Evolutionary conservation across 2,329 filamentous ascomycete species (phyloP).

Genomic region (Chrysoporthe austroafricana): DNA sequence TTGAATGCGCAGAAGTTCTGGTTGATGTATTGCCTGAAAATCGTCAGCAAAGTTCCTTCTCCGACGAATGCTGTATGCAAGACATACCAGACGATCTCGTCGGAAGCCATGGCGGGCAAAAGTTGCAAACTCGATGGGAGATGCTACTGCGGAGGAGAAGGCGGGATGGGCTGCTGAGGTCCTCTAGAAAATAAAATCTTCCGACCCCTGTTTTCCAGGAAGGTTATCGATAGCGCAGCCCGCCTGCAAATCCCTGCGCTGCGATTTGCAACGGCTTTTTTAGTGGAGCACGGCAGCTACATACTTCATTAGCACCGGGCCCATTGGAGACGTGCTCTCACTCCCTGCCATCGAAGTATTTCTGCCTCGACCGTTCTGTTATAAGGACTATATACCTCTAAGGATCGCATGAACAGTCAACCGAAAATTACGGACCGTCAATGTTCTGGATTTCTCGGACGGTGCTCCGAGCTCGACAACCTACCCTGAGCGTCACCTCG

Average conservation of each 20-base stretch:
- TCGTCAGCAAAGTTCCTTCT: constrained; percentile 76
- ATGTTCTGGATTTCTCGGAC: constrained; percentile 28
- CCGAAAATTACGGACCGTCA: constrained; percentile 13
- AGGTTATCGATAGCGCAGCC: constrained; percentile 25
- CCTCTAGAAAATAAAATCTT: constrained; percentile 29
- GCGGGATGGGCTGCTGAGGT: constrained; percentile 21
- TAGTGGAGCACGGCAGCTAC: constrained; percentile 2
- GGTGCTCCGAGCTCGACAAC: constrained; percentile 22
- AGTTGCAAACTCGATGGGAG: neutral
- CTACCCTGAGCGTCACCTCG: neutral
- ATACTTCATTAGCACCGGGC: neutral
- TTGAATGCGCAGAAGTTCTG: constrained; percentile 90
- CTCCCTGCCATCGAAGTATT: neutral
- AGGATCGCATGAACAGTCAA: neutral
- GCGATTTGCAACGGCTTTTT: constrained; percentile 18
- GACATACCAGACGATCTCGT: constrained; percentile 91
- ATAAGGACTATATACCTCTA: neutral
- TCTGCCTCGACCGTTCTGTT: neutral
- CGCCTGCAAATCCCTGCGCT: constrained; percentile 24
- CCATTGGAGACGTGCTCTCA: neutral
- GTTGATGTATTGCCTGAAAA: constrained; percentile 58
- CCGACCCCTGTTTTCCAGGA: constrained; percentile 7
- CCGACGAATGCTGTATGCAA: constrained; percentile 54
- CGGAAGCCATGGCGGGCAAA: constrained; percentile 71
- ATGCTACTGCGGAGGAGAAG: constrained; percentile 21